Evolutionary conservation across 2,329 filamentous ascomycete species (phyloP).

Genomic region (Neoarthrinium moseri): DNA sequence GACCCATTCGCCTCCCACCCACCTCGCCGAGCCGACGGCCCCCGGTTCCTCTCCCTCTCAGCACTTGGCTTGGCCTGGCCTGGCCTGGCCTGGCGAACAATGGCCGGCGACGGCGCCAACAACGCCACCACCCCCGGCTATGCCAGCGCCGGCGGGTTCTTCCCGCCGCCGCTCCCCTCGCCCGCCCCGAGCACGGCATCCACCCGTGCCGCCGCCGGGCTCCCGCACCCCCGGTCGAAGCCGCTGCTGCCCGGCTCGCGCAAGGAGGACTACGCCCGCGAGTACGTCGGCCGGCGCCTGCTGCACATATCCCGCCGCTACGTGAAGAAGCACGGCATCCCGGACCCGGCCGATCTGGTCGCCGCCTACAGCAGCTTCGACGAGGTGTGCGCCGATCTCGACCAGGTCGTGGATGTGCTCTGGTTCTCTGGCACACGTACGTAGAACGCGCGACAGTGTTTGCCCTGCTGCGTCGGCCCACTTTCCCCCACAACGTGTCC

Average conservation of each 20-base stretch:
- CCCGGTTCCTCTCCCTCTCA: no score
- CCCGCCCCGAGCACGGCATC: conserved; percentile 53
- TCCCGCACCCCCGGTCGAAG: conserved; percentile 55
- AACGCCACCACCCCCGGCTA: neutral
- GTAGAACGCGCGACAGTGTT: no score
- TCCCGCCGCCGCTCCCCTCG: conserved; percentile 50
- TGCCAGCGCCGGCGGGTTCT: conserved; percentile 46
- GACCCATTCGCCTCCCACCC: no score
- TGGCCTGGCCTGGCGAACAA: no score
- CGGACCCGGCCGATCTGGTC: conserved; percentile 45
- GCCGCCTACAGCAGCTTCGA: conserved; percentile 59
- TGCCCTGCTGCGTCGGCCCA: no score
- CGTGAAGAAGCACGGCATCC: conserved; percentile 55
- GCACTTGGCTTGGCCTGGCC: no score
- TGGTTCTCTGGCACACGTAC: conserved; percentile 87
- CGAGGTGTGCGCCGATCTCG: conserved; percentile 72
- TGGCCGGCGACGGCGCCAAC: no score
- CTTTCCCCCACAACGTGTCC: no score
- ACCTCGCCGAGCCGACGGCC: no score
- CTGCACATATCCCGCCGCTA: conserved; percentile 56
- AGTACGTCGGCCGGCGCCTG: conserved; percentile 55
- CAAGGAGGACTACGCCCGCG: conserved; percentile 59
- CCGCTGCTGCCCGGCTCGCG: conserved; percentile 54
- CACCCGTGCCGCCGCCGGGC: conserved; percentile 32
- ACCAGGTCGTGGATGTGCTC: conserved; percentile 72